Evolutionary conservation across 345 rosid genomes (phyloP).

Genomic region (Camelina laxa): DNA sequence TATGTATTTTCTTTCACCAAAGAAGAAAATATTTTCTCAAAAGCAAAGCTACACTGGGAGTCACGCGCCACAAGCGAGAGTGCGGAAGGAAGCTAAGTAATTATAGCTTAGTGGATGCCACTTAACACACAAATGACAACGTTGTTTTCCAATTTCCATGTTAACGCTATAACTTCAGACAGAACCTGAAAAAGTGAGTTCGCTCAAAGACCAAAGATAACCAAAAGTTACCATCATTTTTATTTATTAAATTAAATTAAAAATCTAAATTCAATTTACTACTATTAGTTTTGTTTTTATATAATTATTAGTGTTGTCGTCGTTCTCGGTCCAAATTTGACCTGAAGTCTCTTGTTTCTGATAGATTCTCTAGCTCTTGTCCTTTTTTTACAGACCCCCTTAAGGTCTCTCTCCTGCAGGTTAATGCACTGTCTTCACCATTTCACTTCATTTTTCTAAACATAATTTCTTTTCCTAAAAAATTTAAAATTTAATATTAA

Average conservation of each 20-base stretch:
- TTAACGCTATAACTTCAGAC: slow-evolving; percentile 19
- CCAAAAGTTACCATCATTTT: slow-evolving; percentile 2
- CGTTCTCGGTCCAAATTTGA: slow-evolving; percentile 6
- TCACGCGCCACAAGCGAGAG: slow-evolving; percentile 14
- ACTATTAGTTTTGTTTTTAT: not conserved
- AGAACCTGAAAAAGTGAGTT: slow-evolving; percentile 23
- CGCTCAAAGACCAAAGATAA: not conserved
- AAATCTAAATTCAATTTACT: not conserved
- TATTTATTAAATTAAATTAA: not conserved
- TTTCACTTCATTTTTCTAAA: not conserved
- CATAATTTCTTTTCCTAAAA: not conserved
- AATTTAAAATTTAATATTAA: not conserved
- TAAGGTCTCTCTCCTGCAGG: slow-evolving; percentile 19
- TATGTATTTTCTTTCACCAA: no score
- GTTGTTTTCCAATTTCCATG: slow-evolving; percentile 32
- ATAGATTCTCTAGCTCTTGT: slow-evolving; percentile 30
- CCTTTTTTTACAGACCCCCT: slow-evolving; percentile 21
- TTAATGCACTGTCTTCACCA: slow-evolving; percentile 25
- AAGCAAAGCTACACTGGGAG: not conserved
- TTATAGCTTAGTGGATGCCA: slow-evolving; percentile 21
- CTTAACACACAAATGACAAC: slow-evolving; percentile 20
- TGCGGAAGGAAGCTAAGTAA: not conserved
- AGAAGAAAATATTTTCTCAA: no score
- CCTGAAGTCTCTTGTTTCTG: slow-evolving; percentile 31
- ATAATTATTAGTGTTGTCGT: slow-evolving; percentile 8